These are phyloP conservation scores for Rhodotorula sp. DNA, from an alignment of 1,284 basidiomycete species.

Conservation along the genomic window DNA sequence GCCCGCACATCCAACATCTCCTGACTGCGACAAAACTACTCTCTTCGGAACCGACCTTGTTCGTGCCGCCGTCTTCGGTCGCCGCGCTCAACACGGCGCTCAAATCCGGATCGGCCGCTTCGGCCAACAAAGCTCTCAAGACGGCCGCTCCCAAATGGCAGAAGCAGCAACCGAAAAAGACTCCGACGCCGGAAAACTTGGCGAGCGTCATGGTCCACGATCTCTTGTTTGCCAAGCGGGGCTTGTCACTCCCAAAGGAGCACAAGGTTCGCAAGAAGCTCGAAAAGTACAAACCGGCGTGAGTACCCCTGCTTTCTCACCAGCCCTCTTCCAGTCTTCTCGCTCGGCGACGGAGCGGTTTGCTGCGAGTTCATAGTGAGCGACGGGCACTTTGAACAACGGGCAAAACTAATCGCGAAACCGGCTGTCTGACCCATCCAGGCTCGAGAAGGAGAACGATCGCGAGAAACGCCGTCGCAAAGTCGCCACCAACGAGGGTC, in stretches of 20 bases:
- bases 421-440: slow-evolving; percentile 6
- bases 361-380: too few relatives aligned
- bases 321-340: too few relatives aligned
- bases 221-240: slow-evolving; percentile 68
- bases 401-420: not conserved
- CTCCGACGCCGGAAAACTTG: slow-evolving; percentile 50
- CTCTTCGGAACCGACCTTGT: slow-evolving; percentile 36
- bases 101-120: slow-evolving; percentile 29
- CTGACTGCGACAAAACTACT: slow-evolving; percentile 33
- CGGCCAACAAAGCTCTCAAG: slow-evolving; percentile 28
- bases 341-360: too few relatives aligned
- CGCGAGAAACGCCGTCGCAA: slow-evolving; percentile 40
- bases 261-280: slow-evolving; percentile 45
- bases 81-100: slow-evolving; percentile 18
- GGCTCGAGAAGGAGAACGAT: slow-evolving; percentile 43
- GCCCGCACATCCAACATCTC: slow-evolving; percentile 38
- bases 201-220: slow-evolving; percentile 83
- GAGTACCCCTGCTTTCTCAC: slow-evolving; percentile 10
- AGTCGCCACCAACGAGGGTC: slow-evolving; percentile 40
- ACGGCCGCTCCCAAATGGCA: slow-evolving; percentile 14
- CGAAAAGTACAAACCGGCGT: slow-evolving; percentile 44
- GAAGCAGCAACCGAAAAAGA: slow-evolving; percentile 21
- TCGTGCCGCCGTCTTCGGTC: slow-evolving; percentile 33
- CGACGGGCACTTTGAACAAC: not conserved
- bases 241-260: slow-evolving; percentile 45